Evolutionary conservation across 2,329 filamentous ascomycete species (phyloP).

Genomic region (Talaromyces marneffei): DNA sequence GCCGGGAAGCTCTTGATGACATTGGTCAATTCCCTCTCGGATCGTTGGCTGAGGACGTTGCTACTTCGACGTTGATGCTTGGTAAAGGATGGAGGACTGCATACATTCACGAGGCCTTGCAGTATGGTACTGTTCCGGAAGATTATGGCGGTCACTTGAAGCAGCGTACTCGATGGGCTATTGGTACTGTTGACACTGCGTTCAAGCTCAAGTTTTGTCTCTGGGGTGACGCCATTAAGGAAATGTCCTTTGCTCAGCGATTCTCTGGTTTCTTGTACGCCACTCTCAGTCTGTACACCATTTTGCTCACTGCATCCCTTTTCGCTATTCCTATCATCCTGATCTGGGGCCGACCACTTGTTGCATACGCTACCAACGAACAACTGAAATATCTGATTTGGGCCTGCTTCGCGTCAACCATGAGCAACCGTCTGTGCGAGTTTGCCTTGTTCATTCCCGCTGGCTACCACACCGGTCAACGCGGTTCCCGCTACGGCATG

Average conservation of each 20-base stretch:
- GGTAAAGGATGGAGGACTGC: conserved; percentile 58
- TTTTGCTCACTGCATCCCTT: conserved; percentile 50
- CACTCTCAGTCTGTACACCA: conserved; percentile 51
- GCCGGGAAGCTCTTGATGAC: conserved; percentile 54
- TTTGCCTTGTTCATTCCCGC: conserved; percentile 54
- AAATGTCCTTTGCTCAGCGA: conserved; percentile 53
- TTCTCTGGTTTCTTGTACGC: conserved; percentile 56
- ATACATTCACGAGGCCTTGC: conserved; percentile 55
- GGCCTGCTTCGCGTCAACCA: conserved; percentile 48
- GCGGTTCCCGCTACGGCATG: conserved; percentile 51
- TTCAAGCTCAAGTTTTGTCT: conserved; percentile 57
- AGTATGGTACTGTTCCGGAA: conserved; percentile 49
- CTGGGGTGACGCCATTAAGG: conserved; percentile 47
- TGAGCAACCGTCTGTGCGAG: conserved; percentile 52
- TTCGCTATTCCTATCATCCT: conserved; percentile 57
- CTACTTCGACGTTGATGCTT: conserved; percentile 54
- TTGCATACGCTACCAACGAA: conserved; percentile 49
- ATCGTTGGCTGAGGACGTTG: conserved; percentile 57
- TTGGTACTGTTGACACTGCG: conserved; percentile 52
- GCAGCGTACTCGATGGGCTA: conserved; percentile 36
- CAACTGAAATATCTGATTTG: conserved; percentile 57
- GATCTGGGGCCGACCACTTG: conserved; percentile 51
- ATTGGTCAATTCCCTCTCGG: conserved; percentile 59
- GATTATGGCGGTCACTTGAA: conserved; percentile 32
- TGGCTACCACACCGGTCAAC: conserved; percentile 55